phyloP scores from a whole-genome alignment of 2,329 filamentous ascomycete genomes.

The Cladosporium sp. region DNA sequence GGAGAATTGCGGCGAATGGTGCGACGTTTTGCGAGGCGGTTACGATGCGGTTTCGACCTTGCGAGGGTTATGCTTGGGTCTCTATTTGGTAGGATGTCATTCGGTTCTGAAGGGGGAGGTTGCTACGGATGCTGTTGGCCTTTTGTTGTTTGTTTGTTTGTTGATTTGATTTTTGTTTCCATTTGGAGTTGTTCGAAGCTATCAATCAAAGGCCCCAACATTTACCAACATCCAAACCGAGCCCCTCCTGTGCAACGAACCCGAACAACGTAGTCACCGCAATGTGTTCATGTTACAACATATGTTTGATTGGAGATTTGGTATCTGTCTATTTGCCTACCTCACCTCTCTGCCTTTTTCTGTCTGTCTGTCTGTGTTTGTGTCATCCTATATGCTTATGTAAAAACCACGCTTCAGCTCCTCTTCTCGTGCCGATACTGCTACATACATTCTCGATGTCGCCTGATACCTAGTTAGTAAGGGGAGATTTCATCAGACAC shows the following conservation, averaged over 20 bases:
- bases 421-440: no score
- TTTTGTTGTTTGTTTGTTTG: neutral
- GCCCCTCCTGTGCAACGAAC: no score
- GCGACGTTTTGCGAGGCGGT: neutral
- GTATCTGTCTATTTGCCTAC: neutral
- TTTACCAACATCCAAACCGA: neutral
- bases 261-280: neutral
- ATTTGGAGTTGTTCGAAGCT: neutral
- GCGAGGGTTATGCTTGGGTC: neutral
- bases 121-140: neutral
- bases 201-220: neutral
- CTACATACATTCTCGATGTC: neutral
- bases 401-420: neutral
- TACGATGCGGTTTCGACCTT: neutral
- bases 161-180: neutral
- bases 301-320: conserved; percentile 6
- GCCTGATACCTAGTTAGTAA: neutral
- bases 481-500: neutral
- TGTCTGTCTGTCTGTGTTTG: neutral
- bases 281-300: neutral
- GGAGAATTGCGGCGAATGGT: neutral
- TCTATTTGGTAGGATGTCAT: neutral
- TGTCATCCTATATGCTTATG: conserved; percentile 1
- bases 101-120: neutral
- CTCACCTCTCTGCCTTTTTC: neutral